phyloP scores from a whole-genome alignment of 2,329 filamentous ascomycete genomes.

The Paraconiothyrium brasiliense region DNA sequence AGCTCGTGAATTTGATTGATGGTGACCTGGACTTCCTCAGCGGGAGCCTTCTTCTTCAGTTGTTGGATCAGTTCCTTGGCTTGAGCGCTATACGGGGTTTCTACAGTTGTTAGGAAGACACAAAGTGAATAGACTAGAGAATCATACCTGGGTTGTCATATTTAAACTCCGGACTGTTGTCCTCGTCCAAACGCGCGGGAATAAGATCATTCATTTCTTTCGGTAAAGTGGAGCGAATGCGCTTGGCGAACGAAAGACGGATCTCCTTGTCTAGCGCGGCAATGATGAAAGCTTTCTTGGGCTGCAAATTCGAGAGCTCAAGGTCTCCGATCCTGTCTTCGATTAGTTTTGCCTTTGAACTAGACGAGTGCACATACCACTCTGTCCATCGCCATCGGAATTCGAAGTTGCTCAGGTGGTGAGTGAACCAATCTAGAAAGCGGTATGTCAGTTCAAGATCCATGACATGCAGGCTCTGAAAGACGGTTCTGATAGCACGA shows the following conservation, averaged over 20 bases:
- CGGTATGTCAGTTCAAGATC: slow-evolving; percentile 87
- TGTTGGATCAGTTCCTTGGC: slow-evolving; percentile 83
- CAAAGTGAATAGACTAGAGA: neutral
- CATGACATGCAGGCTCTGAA: slow-evolving; percentile 81
- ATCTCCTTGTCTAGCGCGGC: slow-evolving; percentile 97
- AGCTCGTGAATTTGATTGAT: slow-evolving; percentile 84
- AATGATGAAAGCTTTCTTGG: slow-evolving; percentile 91
- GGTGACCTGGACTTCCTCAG: slow-evolving; percentile 85
- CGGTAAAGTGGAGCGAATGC: slow-evolving; percentile 92
- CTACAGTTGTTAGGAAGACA: slow-evolving; percentile 51
- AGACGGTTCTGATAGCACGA: slow-evolving; percentile 90
- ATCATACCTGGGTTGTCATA: slow-evolving; percentile 77
- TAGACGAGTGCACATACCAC: slow-evolving; percentile 67
- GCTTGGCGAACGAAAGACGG: slow-evolving; percentile 91
- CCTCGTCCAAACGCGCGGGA: slow-evolving; percentile 87
- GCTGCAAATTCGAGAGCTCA: slow-evolving; percentile 77
- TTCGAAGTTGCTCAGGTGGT: slow-evolving; percentile 98
- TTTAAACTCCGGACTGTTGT: slow-evolving; percentile 94
- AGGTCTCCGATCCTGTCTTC: slow-evolving; percentile 76
- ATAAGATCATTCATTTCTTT: slow-evolving; percentile 84
- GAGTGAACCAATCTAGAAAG: slow-evolving; percentile 97
- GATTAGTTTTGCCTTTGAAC: slow-evolving; percentile 20
- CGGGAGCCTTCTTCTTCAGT: slow-evolving; percentile 82
- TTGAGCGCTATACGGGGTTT: slow-evolving; percentile 82
- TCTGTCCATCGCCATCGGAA: slow-evolving; percentile 99